A percentile compares a stretch with the other conserved stretches of the same genome.
Evolutionary conservation across 441 rosid genomes (phyloP).

Genomic region (Syzygium syzygioides): DNA sequence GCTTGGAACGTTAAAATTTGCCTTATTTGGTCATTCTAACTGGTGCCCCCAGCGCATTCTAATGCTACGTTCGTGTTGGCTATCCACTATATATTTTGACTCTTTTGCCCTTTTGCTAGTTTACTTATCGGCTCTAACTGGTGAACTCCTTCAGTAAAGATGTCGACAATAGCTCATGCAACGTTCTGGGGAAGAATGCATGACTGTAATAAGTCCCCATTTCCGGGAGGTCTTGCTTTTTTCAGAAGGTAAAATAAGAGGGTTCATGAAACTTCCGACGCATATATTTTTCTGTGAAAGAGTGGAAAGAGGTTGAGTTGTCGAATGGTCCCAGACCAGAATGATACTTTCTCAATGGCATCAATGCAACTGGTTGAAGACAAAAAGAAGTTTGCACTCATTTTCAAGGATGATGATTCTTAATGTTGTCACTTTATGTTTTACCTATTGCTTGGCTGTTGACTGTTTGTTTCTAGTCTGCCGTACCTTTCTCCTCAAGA

Average conservation of each 20-base stretch:
- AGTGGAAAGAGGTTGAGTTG: background rate
- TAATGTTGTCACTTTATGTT: slow-evolving; percentile 4
- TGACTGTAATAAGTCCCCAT: background rate
- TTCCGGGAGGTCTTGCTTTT: background rate
- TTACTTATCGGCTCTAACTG: background rate
- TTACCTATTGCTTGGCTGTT: slow-evolving; percentile 17
- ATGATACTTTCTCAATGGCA: background rate
- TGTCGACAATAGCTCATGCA: background rate
- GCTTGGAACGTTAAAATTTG: background rate
- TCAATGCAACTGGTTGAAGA: slow-evolving; percentile 9
- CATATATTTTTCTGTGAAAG: background rate
- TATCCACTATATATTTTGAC: background rate
- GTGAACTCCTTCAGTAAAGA: background rate
- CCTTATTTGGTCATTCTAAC: background rate
- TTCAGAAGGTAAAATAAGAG: background rate
- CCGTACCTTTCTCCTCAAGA: slow-evolving; percentile 3
- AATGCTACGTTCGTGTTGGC: background rate
- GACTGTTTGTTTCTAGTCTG: background rate
- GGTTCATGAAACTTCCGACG: background rate
- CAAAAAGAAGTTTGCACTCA: slow-evolving; percentile 16
- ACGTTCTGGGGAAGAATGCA: background rate
- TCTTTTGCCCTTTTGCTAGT: background rate
- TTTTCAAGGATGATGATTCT: slow-evolving; percentile 4
- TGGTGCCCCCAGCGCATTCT: background rate
- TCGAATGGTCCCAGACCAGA: background rate